phyloP scores from a whole-genome alignment of 2,329 filamentous ascomycete genomes.

The Aureobasidium sp. region DNA sequence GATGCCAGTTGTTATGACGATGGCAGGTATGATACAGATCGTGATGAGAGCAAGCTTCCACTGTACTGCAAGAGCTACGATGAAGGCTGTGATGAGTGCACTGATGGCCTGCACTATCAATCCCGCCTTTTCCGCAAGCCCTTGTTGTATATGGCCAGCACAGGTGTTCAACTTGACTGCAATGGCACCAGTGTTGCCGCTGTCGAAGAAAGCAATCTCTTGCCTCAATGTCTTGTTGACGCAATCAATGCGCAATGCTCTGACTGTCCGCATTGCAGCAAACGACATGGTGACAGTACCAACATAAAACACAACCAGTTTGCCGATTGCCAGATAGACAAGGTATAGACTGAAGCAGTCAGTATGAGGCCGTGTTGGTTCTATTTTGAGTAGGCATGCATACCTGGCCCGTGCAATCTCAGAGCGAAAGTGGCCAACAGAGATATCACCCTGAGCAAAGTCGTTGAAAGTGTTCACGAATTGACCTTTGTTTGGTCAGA shows the following conservation, averaged over 20 bases:
- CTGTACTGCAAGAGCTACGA: slow-evolving; percentile 55
- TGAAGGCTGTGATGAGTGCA: slow-evolving; percentile 60
- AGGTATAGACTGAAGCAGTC: slow-evolving; percentile 47
- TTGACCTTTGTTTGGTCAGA: not conserved
- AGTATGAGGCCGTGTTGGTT: slow-evolving; percentile 28
- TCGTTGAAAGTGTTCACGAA: slow-evolving; percentile 64
- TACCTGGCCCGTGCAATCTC: slow-evolving; percentile 77
- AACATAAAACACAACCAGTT: slow-evolving; percentile 57
- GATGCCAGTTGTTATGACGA: slow-evolving; percentile 33
- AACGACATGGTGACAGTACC: slow-evolving; percentile 59
- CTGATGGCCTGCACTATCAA: slow-evolving; percentile 54
- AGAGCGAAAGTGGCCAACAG: slow-evolving; percentile 50
- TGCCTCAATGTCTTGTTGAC: slow-evolving; percentile 54
- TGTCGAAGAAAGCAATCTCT: slow-evolving; percentile 58
- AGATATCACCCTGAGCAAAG: slow-evolving; percentile 48
- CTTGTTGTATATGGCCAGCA: slow-evolving; percentile 59
- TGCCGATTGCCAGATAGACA: slow-evolving; percentile 57
- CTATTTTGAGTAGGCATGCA: slow-evolving; percentile 49
- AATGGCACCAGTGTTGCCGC: slow-evolving; percentile 55
- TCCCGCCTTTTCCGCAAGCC: slow-evolving; percentile 65
- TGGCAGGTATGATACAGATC: slow-evolving; percentile 48
- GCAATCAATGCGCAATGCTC: slow-evolving; percentile 55
- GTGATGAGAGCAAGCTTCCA: slow-evolving; percentile 59
- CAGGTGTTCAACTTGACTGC: slow-evolving; percentile 57
- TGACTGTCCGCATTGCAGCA: slow-evolving; percentile 56